Evolutionary conservation across 805 yeast species (phyloP).

Genomic region (Starmerella apis): DNA sequence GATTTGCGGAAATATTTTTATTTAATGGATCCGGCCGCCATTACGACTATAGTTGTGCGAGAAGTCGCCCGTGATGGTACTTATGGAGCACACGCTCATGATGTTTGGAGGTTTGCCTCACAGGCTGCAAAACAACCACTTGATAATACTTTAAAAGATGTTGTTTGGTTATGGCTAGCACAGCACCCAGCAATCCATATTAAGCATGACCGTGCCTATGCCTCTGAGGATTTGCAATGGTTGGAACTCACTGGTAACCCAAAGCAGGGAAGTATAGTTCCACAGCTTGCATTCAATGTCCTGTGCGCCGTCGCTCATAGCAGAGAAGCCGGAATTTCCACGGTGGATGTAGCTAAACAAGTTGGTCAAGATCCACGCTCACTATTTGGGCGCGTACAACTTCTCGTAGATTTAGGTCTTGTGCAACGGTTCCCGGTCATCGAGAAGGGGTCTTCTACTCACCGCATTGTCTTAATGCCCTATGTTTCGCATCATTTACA

Average conservation of each 20-base stretch:
- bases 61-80: constrained; percentile 5
- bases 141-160: constrained; percentile 14
- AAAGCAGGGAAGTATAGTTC: constrained; percentile 28
- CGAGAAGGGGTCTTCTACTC: constrained; percentile 30
- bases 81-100: constrained; percentile 2
- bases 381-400: constrained; percentile 30
- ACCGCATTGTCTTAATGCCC: constrained; percentile 25
- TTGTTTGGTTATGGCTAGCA: constrained; percentile 21
- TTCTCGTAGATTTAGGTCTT: constrained; percentile 31
- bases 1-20: neutral
- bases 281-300: constrained; percentile 34
- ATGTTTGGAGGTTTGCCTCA: neutral
- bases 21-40: constrained; percentile 4
- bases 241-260: constrained; percentile 31
- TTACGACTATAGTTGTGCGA: constrained; percentile 3
- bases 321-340: constrained; percentile 33
- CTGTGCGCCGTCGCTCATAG: constrained; percentile 34
- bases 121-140: constrained; percentile 9
- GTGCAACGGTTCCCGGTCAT: constrained; percentile 31
- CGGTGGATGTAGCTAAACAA: constrained; percentile 30
- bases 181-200: constrained; percentile 12
- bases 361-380: constrained; percentile 38
- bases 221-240: constrained; percentile 33
- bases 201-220: constrained; percentile 23
- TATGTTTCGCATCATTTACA: neutral